phyloP scores from a whole-genome alignment of 495 filamentous ascomycete genomes.

The Aspergillus nanangensis region DNA sequence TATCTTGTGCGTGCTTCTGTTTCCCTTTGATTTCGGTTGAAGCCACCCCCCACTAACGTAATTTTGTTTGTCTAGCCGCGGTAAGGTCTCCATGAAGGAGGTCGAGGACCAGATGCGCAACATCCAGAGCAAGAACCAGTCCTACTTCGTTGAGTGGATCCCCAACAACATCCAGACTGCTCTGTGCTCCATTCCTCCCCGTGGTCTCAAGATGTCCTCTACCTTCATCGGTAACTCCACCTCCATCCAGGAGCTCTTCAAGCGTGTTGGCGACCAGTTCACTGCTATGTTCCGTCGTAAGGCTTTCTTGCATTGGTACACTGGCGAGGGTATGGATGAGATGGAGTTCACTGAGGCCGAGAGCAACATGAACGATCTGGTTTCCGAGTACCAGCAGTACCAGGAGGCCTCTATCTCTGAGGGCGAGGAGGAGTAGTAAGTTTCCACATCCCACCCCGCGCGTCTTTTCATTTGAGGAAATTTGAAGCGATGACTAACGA shows the following conservation, averaged over 20 bases:
- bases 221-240: conserved; percentile 99
- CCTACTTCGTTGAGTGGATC: conserved; percentile 99
- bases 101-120: conserved; percentile 99
- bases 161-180: conserved; percentile 99
- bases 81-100: conserved; percentile 99
- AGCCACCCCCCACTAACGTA: too few relatives aligned
- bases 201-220: conserved; percentile 97
- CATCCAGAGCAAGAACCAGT: conserved; percentile 99
- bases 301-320: conserved; percentile 99
- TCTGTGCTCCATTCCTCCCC: conserved; percentile 97
- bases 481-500: too few relatives aligned
- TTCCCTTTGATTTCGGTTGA: background rate
- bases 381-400: conserved; percentile 99
- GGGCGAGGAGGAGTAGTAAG: conserved; percentile 65
- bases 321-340: conserved; percentile 99
- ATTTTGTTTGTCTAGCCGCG: conserved; percentile 58
- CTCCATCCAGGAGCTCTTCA: conserved; percentile 99
- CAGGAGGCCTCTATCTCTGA: conserved; percentile 90
- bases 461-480: too few relatives aligned
- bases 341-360: conserved; percentile 99
- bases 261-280: conserved; percentile 99
- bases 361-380: conserved; percentile 99
- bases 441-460: conserved; percentile 6
- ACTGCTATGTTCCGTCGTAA: conserved; percentile 99
- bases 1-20: conserved; percentile 65